Evolutionary conservation across 345 rosid species (phyloP), one percentile per base, ranked within the genome.

Genomic region (Combretum micranthum): DNA sequence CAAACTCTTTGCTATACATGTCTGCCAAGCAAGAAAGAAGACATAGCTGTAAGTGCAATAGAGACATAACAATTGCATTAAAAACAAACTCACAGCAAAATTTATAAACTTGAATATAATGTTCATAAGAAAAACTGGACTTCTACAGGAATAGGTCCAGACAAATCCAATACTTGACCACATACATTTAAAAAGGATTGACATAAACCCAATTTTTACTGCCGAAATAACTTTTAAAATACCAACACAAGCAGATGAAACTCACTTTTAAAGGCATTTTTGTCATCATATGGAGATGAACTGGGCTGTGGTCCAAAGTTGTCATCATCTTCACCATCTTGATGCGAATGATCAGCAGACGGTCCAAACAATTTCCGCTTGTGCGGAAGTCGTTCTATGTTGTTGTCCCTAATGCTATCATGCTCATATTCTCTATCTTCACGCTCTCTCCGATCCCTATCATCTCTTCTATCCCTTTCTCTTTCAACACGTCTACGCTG

Each of bases 401-500:
- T 76, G 69, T 73, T 72, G 59, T 84, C 85, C 59, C 82, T 74
- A 73, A 52, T 75, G 64, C 77, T 78, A 70, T 84, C 86, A 56
- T 76, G 77, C 51, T 83, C 86, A 69, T 75, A 73, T 61, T 72
- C 84, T 72, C 77, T 70, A 58, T 66, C 87, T 69, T 74, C 89
- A 44, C 56, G 67, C 48, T 76, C 87, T 75, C 77, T 82, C 80
- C 77, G 70, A 62, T 80, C 95, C 70, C 74, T 74, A 20, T 83
- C 95, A 56, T 86, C 96, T 69, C 76, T 86, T 65, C 78, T 77
- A 43, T 86, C 96, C 66, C 68, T 81, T 56, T 75, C 90, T 57
- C 83, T 84, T 64, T 83, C 95, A 66, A 76, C 75, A 50, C 71
- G 86, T 65, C 85, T 80, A 25, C 86, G 58, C 44, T 77, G 88